Evolutionary conservation across 345 rosid species (phyloP).

Genomic region (Hibiscus syriacus): DNA sequence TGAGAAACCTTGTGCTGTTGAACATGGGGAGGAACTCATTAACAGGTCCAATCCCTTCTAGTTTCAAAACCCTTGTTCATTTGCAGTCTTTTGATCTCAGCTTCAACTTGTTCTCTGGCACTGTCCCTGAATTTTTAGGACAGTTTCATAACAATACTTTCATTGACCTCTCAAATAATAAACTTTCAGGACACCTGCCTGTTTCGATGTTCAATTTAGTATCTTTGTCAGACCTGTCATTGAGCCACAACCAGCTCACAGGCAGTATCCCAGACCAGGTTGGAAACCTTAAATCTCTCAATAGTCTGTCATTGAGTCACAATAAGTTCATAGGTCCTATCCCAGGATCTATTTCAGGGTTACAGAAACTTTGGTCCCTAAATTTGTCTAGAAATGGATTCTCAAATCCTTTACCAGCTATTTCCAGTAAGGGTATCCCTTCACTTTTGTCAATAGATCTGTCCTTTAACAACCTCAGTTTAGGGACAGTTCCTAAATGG

Average conservation of each 20-base stretch:
- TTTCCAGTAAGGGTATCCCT: slow-evolving; percentile 48
- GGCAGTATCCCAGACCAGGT: slow-evolving; percentile 66
- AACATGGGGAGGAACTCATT: slow-evolving; percentile 53
- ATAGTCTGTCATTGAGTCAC: slow-evolving; percentile 52
- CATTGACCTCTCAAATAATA: slow-evolving; percentile 68
- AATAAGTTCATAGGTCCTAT: slow-evolving; percentile 64
- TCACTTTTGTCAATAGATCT: slow-evolving; percentile 69
- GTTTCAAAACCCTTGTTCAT: slow-evolving; percentile 33
- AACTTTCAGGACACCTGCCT: slow-evolving; percentile 54
- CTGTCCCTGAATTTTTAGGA: slow-evolving; percentile 49
- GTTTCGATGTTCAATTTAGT: slow-evolving; percentile 46
- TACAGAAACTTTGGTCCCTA: slow-evolving; percentile 80
- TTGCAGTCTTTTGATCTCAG: slow-evolving; percentile 74
- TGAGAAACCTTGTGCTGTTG: slow-evolving; percentile 36
- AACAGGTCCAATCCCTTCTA: slow-evolving; percentile 62
- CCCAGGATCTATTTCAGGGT: slow-evolving; percentile 52
- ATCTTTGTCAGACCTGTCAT: slow-evolving; percentile 44
- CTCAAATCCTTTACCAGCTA: slow-evolving; percentile 54
- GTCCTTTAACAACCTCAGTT: slow-evolving; percentile 67
- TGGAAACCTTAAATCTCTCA: slow-evolving; percentile 55
- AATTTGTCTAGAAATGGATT: slow-evolving; percentile 74
- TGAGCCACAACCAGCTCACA: slow-evolving; percentile 54
- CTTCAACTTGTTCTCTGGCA: slow-evolving; percentile 61
- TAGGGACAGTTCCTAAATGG: slow-evolving; percentile 75
- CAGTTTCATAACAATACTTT: slow-evolving; percentile 41